These are phyloP conservation scores for Epichloe brachyelytri DNA, from an alignment of 2,329 filamentous ascomycete species.

Conservation along the genomic window DNA sequence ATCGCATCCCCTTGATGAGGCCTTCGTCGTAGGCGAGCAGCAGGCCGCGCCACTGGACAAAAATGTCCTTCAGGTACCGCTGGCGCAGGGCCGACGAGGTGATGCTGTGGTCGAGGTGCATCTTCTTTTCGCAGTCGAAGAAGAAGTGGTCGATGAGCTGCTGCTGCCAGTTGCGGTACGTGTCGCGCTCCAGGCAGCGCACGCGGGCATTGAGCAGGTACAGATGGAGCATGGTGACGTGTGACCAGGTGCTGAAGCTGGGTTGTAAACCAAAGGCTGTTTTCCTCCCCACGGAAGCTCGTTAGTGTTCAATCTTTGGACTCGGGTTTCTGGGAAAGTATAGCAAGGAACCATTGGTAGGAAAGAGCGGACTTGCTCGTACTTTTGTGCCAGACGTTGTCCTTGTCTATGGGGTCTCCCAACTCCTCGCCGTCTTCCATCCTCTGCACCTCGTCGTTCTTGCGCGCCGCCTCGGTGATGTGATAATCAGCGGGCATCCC, in stretches of 20 bases:
- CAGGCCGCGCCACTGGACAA: constrained; percentile 82
- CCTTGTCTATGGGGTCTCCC: constrained; percentile 31
- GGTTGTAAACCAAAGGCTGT: constrained; percentile 65
- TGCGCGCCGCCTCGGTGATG: constrained; percentile 54
- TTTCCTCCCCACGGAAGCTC: neutral
- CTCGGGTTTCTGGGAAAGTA: too few species aligned
- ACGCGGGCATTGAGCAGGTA: constrained; percentile 79
- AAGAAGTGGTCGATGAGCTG: constrained; percentile 94
- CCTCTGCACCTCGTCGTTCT: constrained; percentile 53
- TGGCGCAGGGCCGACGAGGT: constrained; percentile 45
- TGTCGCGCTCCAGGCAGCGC: constrained; percentile 59
- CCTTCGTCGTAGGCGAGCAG: constrained; percentile 78
- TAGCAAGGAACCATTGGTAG: too few species aligned
- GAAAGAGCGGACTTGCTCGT: constrained; percentile 13
- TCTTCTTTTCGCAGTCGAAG: constrained; percentile 72
- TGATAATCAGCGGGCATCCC: constrained; percentile 61
- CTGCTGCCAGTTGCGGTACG: constrained; percentile 67
- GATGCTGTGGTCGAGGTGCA: constrained; percentile 68
- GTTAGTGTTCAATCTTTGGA: neutral
- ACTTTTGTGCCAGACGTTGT: constrained; percentile 63
- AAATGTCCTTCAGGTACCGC: constrained; percentile 73
- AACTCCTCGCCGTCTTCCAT: constrained; percentile 73
- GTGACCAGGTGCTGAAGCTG: constrained; percentile 91
- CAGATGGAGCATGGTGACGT: constrained; percentile 93
- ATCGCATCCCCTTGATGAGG: constrained; percentile 61